Percentiles rank a stretch among this genome's conserved stretches.
Evolutionary conservation across 2,329 filamentous ascomycete genomes (phyloP).

Genomic region (Fonsecaea pugnacius): DNA sequence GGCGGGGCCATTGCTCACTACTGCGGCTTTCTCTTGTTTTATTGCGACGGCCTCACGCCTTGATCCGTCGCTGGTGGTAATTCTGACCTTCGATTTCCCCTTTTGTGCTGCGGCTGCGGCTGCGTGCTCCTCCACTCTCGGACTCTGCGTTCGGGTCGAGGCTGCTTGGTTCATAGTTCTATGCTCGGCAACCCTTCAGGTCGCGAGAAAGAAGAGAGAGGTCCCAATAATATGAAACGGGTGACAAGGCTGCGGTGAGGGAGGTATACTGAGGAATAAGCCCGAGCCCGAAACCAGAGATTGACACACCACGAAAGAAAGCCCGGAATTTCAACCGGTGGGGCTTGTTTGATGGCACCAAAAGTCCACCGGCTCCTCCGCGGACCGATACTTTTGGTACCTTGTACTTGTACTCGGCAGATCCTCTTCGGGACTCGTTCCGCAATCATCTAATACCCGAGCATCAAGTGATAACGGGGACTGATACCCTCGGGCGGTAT

Average conservation of each 20-base stretch:
- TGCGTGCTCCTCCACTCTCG: not conserved
- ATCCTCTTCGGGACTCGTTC: not conserved
- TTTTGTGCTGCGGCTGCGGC: not conserved
- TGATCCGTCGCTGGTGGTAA: not conserved
- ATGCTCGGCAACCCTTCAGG: not conserved
- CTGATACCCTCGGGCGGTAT: not conserved
- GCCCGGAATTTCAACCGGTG: not conserved
- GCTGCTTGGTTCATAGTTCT: not conserved
- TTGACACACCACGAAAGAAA: not conserved
- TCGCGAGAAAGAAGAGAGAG: constrained; percentile 8
- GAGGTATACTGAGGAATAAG: not conserved
- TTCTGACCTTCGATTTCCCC: constrained; percentile 7
- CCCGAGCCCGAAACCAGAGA: not conserved
- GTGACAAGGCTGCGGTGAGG: not conserved
- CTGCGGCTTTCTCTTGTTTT: constrained; percentile 4
- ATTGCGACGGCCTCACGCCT: not conserved
- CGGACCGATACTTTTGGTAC: not conserved
- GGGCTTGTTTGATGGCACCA: not conserved
- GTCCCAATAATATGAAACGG: constrained; percentile 6
- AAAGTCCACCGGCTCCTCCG: not conserved
- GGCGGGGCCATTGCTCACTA: not conserved
- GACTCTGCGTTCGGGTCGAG: not conserved
- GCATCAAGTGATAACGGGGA: not conserved
- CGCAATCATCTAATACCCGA: not conserved
- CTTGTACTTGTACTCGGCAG: not conserved